phyloP scores from a whole-genome alignment of 2,329 filamentous ascomycete species.

The Fusarium decemcellulare region DNA sequence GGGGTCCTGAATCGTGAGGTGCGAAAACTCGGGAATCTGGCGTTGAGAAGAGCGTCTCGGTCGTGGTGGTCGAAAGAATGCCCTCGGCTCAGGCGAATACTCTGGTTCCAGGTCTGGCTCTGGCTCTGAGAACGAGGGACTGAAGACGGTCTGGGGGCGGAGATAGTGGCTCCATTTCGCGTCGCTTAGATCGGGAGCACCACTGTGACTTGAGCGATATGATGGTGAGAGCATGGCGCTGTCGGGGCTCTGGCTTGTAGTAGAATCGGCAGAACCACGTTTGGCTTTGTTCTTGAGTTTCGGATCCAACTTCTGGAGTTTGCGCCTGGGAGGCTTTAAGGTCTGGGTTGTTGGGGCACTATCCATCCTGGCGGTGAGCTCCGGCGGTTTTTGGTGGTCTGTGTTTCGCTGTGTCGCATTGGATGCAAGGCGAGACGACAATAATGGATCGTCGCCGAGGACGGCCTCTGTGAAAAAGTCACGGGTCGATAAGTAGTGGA shows the following conservation, averaged over 20 bases:
- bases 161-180: conserved; percentile 49
- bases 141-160: conserved; percentile 41
- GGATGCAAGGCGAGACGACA: conserved; percentile 15
- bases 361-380: conserved; percentile 28
- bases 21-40: conserved; percentile 46
- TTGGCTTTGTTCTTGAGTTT: conserved; percentile 47
- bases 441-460: conserved; percentile 28
- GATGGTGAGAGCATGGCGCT: conserved; percentile 31
- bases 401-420: conserved; percentile 30
- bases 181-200: conserved; percentile 47
- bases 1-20: conserved; percentile 40
- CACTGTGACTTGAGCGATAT: conserved; percentile 36
- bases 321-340: conserved; percentile 47
- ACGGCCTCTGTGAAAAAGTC: conserved; percentile 10
- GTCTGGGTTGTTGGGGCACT: conserved; percentile 31
- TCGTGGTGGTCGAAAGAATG: conserved; percentile 25
- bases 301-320: conserved; percentile 50
- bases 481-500: conserved; percentile 1
- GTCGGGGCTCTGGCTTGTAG: conserved; percentile 39
- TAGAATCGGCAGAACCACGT: conserved; percentile 46
- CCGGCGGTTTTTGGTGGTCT: not conserved
- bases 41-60: conserved; percentile 36
- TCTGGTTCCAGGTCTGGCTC: conserved; percentile 3
- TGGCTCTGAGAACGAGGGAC: conserved; percentile 33
- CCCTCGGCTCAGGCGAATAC: conserved; percentile 27